Base-by-base conservation (phyloP, 768 basidiomycete genomes). In the Phylloporus sp. region DNA sequence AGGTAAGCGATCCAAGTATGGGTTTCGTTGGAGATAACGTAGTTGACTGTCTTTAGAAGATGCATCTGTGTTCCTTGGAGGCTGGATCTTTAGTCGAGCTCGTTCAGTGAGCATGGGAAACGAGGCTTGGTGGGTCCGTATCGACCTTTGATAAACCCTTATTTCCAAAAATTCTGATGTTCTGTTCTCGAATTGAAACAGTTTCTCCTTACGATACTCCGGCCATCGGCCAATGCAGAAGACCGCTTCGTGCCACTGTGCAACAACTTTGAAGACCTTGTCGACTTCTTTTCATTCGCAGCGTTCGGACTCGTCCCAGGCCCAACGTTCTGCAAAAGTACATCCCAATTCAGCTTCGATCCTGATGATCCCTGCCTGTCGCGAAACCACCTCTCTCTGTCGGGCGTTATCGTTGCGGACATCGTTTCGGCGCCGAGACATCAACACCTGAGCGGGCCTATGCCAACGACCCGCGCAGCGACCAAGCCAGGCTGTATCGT, bases 111-210 rank as follows among this genome's bases (percentile, higher is more conserved):
- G 46, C 7, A 56, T 63, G 18, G 22, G 63, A 8, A 58, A 68
- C 14, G 58, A 68, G 44, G 60, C 53, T 15, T 68, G 66, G 66
- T 60, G 52, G 50, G 66, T 68, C 27, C 38, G 66, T 56, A 21
- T 13, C 18, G 6, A 18, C 5, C 5, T n/a, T 22, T 5, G n/a
- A 18, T 24, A 21, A 23, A n/a, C 13, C 23, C 8, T 10, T 13
- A 13, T 29, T 28, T 42, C n/a, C 23, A 13, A 20, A 9, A 4
- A 11, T 22, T 37, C 40, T 41, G 20, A 44, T 27, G 10, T 24
- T 7, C 20, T 36, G 7, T 24, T 17, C 26, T 42, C 22, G 35
- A 33, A n/a, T n/a, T n/a, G n/a, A n/a, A n/a, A 22, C 10, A 54
- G 46, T 23, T 47, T 14, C 9, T 51, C 9, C 11, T 55, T 38